A percentile compares a stretch with the other conserved stretches of the same genome.
Evolutionary conservation across 2,329 filamentous ascomycete species (phyloP).

Genomic region (Aspergillus spinulosporus): DNA sequence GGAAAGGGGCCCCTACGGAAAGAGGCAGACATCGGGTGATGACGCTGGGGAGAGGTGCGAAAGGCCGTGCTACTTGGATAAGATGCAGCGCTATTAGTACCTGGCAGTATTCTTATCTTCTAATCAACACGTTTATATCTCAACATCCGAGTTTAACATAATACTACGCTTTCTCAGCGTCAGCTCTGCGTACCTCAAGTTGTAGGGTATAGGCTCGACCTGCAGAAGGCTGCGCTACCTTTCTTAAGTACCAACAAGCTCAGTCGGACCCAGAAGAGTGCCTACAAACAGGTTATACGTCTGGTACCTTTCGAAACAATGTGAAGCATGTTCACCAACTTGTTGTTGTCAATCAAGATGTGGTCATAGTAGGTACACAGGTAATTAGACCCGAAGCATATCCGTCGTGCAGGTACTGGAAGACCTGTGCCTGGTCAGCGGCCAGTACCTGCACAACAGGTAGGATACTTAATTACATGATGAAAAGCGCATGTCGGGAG

Average conservation of each 20-base stretch:
- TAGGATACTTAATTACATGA: not conserved
- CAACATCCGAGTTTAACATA: not conserved
- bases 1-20: not conserved
- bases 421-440: not conserved
- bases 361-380: not conserved
- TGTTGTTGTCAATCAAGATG: not conserved
- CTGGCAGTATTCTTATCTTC: constrained; percentile 12
- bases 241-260: no score
- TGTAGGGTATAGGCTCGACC: no score
- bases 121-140: constrained; percentile 2
- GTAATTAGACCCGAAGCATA: not conserved
- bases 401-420: not conserved
- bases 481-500: not conserved
- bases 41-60: constrained; percentile 4
- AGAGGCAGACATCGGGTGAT: not conserved
- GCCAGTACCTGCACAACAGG: not conserved
- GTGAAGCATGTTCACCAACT: not conserved
- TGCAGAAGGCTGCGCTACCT: no score
- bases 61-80: constrained; percentile 15
- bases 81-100: constrained; percentile 9
- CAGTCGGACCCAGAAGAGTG: no score
- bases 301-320: no score
- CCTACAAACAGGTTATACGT: no score
- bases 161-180: no score
- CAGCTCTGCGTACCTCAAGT: no score